phyloP scores from a whole-genome alignment of 2,329 filamentous ascomycete genomes.

The Biscogniauxia mediterranea region DNA sequence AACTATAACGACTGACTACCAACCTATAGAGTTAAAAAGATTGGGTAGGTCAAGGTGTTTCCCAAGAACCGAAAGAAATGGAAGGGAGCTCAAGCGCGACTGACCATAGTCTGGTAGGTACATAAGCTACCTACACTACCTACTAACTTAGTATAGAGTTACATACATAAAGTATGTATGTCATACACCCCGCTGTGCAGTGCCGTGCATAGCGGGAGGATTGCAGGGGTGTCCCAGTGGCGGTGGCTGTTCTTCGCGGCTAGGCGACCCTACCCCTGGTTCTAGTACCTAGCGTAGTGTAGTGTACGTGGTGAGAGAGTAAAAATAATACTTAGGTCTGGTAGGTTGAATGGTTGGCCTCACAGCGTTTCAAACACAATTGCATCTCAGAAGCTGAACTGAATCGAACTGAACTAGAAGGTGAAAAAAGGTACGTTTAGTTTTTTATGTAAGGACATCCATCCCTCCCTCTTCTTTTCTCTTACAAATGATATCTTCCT shows the following conservation, averaged over 20 bases:
- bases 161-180: constrained; percentile 7
- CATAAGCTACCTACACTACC: no score
- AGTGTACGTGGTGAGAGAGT: no score
- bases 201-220: constrained; percentile 6
- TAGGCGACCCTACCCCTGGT: not conserved
- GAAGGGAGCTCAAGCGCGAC: no score
- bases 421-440: not conserved
- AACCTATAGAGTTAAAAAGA: not conserved
- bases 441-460: not conserved
- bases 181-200: constrained; percentile 2
- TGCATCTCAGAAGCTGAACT: not conserved
- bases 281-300: not conserved
- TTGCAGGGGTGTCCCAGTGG: constrained; percentile 12
- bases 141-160: no score
- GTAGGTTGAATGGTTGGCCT: not conserved
- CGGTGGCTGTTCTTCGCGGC: not conserved
- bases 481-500: not conserved
- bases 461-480: no score
- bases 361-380: not conserved
- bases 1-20: not conserved
- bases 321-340: no score
- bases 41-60: no score
- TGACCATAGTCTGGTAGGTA: no score
- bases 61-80: no score
- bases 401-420: not conserved